Percentiles rank a stretch among this genome's conserved stretches.
Conservation (phyloP, 805 yeast species). For the Myxozyma melibiosi region DNA sequence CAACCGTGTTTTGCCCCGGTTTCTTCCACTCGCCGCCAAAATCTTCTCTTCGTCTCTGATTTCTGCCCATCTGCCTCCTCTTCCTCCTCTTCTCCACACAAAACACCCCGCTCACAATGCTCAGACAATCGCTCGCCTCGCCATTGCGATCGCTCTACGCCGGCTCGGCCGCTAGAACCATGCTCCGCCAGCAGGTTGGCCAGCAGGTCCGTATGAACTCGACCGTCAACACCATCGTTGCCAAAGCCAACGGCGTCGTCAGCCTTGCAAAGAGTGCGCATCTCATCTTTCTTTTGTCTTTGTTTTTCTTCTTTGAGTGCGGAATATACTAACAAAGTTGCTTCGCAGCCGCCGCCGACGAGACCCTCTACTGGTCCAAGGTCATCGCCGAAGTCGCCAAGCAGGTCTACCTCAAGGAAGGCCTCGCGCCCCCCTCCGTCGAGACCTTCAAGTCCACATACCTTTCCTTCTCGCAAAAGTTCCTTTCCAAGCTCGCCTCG, state of each 20-base stretch:
- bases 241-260: constrained; percentile 94
- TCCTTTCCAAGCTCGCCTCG: constrained; percentile 38
- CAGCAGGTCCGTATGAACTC: constrained; percentile 27
- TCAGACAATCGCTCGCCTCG: constrained; percentile 20
- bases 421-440: constrained; percentile 84
- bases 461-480: constrained; percentile 52
- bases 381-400: constrained; percentile 66
- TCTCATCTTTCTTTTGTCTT: neutral
- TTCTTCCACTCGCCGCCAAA: neutral
- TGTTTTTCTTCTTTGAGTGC: neutral
- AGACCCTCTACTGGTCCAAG: constrained; percentile 76
- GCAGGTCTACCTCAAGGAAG: constrained; percentile 87
- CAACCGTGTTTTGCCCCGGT: neutral
- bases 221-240: constrained; percentile 75
- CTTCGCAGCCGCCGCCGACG: constrained; percentile 45
- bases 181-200: constrained; percentile 19
- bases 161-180: constrained; percentile 18
- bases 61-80: neutral
- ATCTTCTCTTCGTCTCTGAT: neutral
- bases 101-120: constrained; percentile 19
- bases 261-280: constrained; percentile 52
- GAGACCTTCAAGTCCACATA: constrained; percentile 78
- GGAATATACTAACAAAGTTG: neutral
- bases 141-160: constrained; percentile 23
- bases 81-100: neutral